Conservation (phyloP, 768 basidiomycete genomes). For the Russula griseocarnosa region DNA sequence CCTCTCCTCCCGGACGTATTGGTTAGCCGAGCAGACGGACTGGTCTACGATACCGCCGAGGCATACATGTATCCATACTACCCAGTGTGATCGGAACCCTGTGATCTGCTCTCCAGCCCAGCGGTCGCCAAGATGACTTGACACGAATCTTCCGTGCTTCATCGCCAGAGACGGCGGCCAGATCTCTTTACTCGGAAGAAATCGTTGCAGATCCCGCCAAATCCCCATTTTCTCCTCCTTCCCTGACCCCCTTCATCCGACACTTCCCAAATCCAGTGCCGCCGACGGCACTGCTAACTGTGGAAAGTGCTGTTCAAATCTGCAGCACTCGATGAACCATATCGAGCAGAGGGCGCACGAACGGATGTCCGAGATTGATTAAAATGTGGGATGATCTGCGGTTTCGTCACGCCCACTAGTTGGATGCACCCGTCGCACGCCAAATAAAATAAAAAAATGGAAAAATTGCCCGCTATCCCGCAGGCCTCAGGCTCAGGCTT, state of each 20-base stretch:
- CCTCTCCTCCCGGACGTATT: conserved; percentile 15
- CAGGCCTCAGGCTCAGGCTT: not conserved
- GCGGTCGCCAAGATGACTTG: not conserved
- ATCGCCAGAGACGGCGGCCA: conserved; percentile 6
- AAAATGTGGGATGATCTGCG: conserved; percentile 24
- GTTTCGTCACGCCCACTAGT: not conserved
- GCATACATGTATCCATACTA: conserved; percentile 7
- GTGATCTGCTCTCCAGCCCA: conserved; percentile 2
- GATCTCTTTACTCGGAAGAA: conserved; percentile 12
- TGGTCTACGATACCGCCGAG: conserved; percentile 11
- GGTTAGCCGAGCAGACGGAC: conserved; percentile 14
- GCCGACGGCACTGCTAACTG: conserved; percentile 9
- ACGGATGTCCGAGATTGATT: conserved; percentile 22
- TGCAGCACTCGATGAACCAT: conserved; percentile 8
- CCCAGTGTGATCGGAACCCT: not conserved
- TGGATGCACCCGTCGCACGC: not conserved
- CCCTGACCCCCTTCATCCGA: not conserved
- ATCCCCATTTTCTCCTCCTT: conserved; percentile 2
- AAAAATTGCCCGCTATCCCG: not conserved
- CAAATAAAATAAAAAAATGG: no score
- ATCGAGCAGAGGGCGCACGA: conserved; percentile 19
- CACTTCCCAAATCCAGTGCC: conserved; percentile 11
- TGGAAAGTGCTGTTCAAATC: conserved; percentile 7
- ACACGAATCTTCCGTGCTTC: not conserved
- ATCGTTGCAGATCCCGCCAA: conserved; percentile 23